A percentile compares a stretch with the other conserved stretches of the same genome.
These are phyloP conservation scores for Epicoccum sorghinum DNA, from an alignment of 2,329 filamentous ascomycete genomes.

Conservation along the genomic window DNA sequence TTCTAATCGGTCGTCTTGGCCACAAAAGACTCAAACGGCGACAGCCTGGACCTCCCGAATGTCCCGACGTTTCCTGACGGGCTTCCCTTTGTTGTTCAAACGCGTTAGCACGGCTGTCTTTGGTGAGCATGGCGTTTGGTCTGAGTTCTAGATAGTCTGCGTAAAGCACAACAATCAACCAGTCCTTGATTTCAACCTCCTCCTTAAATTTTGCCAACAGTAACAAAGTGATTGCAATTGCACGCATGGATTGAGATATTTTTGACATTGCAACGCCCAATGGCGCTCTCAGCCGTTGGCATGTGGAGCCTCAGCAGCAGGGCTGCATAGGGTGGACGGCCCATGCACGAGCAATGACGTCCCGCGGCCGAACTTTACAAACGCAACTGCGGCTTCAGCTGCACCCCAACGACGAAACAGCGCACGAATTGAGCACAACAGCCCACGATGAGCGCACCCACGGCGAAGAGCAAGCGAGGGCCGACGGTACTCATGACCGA, in stretches of 20 bases:
- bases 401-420: background rate
- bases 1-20: slow-evolving; percentile 11
- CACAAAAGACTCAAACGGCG: slow-evolving; percentile 4
- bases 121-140: slow-evolving; percentile 12
- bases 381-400: slow-evolving; percentile 1
- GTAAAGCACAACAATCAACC: slow-evolving; percentile 1
- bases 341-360: slow-evolving; percentile 13
- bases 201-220: background rate
- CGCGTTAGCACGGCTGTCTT: background rate
- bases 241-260: too few relatives aligned
- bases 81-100: slow-evolving; percentile 18
- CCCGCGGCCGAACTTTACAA: slow-evolving; percentile 14
- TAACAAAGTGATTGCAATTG: background rate
- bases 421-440: background rate
- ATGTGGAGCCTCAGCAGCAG: slow-evolving; percentile 11
- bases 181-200: background rate
- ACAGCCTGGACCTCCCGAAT: slow-evolving; percentile 1
- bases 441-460: slow-evolving; percentile 40
- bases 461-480: slow-evolving; percentile 46
- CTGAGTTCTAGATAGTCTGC: slow-evolving; percentile 8
- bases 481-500: slow-evolving; percentile 60
- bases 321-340: slow-evolving; percentile 12
- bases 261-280: background rate
- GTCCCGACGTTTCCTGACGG: background rate
- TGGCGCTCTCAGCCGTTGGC: slow-evolving; percentile 9